Evolutionary conservation across 148 eudicot species (phyloP), one percentile per base, ranked within the genome.

Genomic region (Rhododendron mucronatum): DNA sequence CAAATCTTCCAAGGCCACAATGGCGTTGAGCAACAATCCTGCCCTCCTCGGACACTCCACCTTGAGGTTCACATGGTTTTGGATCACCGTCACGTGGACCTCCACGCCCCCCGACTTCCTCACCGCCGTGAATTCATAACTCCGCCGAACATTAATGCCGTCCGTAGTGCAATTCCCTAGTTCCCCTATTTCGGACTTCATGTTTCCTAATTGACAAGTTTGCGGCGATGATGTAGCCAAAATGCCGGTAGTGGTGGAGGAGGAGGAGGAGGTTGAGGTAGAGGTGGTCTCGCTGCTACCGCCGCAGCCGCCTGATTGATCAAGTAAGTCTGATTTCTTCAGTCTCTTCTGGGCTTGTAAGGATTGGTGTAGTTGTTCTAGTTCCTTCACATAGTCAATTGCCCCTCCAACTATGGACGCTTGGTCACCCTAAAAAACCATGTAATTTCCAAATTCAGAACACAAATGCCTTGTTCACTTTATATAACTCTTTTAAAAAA

Each of bases 351-450:
- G 88, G 39, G 90, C 92, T 89, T 93, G 85, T 12, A 91, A 88
- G 37, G 92, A 84, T 88, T 92, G 88, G 2, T 91, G 87, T 14
- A 93, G 86, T 80, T 93, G 95, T 44, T 93, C 95, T 74, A 93
- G 85, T 85, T 93, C 92, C 51, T 92, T 93, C 73, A 93, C 93
- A 81, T 88, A 93, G 59, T 91, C 92, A 82, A 93, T 93, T 83
- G 95, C 95, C 63, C 93, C 95, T 75, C 93, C 95, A 86, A 93
- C 86, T 11, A 93, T 91, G 21, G 93, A 90, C 83, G 95, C 95
- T 85, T 93, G 95, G 87, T 93, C 95, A 83, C 95, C 93, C 95
- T 93, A 11, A 91, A 28, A 61, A 13, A 33, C 48, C 73, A 83
- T 41, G 5, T 45, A 45, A 45, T 26, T 30, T 37, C 82, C 11